Conservation (phyloP, 1,284 basidiomycete species). For the Farysia itapuensis region DNA sequence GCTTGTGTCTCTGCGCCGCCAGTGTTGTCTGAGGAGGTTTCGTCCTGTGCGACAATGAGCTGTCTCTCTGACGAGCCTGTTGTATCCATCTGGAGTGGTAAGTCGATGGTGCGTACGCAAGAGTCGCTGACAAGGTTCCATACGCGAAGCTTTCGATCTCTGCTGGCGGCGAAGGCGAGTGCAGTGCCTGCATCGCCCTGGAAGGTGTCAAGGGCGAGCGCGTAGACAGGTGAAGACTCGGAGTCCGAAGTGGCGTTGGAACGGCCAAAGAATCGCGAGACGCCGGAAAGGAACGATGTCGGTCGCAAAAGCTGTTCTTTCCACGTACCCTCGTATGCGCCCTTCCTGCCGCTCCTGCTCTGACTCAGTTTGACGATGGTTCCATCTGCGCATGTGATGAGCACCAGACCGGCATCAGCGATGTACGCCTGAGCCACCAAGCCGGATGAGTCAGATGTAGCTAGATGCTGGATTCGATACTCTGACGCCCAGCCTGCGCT, state of each 20-base stretch:
- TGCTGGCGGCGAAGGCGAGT: constrained; percentile 46
- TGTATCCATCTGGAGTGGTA: constrained; percentile 32
- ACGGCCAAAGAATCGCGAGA: constrained; percentile 49
- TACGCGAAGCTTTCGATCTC: constrained; percentile 53
- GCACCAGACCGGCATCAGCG: constrained; percentile 38
- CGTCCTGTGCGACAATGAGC: constrained; percentile 19
- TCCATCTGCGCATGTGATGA: constrained; percentile 51
- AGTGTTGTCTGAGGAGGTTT: not conserved
- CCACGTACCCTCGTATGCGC: constrained; percentile 32
- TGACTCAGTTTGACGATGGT: constrained; percentile 46
- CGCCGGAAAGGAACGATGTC: constrained; percentile 45
- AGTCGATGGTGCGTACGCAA: constrained; percentile 49
- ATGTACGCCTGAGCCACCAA: constrained; percentile 37
- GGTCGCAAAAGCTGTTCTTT: constrained; percentile 41
- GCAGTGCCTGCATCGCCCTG: constrained; percentile 24
- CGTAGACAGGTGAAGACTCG: constrained; percentile 31
- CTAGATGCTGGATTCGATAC: constrained; percentile 30
- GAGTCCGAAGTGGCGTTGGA: constrained; percentile 23
- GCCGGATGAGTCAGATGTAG: constrained; percentile 20
- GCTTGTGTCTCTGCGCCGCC: constrained; percentile 10
- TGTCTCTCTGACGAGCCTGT: constrained; percentile 9
- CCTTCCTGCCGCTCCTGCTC: constrained; percentile 7
- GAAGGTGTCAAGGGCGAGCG: constrained; percentile 39
- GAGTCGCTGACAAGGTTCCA: constrained; percentile 54
- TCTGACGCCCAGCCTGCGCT: constrained; percentile 37